Base-by-base conservation (phyloP, 192 early-diverging fungal genomes). In the Mortierella antarctica region DNA sequence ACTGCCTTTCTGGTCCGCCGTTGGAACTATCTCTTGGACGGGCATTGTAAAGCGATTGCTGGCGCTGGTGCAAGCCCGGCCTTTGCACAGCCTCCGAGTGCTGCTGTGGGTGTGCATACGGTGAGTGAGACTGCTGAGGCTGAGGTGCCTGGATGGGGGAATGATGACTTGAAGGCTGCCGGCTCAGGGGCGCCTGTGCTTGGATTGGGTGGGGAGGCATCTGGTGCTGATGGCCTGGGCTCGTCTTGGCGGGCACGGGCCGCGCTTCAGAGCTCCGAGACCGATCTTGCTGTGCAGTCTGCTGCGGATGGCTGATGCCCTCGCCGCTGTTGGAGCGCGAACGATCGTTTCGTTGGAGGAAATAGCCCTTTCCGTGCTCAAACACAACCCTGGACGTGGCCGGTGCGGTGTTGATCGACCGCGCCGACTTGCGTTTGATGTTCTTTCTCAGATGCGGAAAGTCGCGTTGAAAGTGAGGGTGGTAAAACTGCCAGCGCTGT, bases 401-500 rank as follows among this genome's bases (percentile, higher is more conserved):
- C 14, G 77, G 77, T 1, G 70, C 77, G 17, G 58, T 61, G 77
- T 72, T 80, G 45, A 72, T 71, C 0, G 68, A 72, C 14, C 77
- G 31, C 0, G 77, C 77, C 6, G 77, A 80, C 75, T 93, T 92
- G 52, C 93, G 90, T 70, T 90, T 91, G 65, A 94, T 92, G 20
- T 85, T 86, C 20, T 91, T 88, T 18, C 93, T 82, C 41, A 92
- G 86, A 58, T 90, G 90, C 6, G 86, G 86, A 11, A 87, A 86
- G 57, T 92, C 92, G 70, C 90, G 89, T 75, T 92, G 92, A 65
- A 96, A 96, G 41, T 91, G 85, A 1, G 93, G 93, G 72, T 96
- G 95, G 74, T 91, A 90, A 67, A 96, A 96, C 68, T 96, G 94
- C 94, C 95, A 95, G 7, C 93, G 91, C 85, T 96, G 91, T 42